phyloP scores from a whole-genome alignment of 2,329 filamentous ascomycete genomes.

The Bretziella fagacearum region DNA sequence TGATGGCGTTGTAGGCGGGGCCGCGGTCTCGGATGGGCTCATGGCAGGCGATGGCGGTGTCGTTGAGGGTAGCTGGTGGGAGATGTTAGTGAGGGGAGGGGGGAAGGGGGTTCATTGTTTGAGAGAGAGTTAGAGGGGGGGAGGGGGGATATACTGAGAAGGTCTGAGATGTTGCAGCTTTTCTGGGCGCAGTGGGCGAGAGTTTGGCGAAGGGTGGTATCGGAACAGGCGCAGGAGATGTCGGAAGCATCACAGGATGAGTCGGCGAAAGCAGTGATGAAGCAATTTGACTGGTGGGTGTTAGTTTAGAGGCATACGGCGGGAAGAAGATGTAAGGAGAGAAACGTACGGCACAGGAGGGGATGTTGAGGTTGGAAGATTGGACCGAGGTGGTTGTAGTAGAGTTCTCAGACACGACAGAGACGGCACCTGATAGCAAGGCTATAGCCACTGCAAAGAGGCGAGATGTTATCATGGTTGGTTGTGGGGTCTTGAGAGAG shows the following conservation, averaged over 20 bases:
- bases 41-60: conserved; percentile 19
- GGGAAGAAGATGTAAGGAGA: not conserved
- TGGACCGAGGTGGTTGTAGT: not conserved
- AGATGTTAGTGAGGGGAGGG: not conserved
- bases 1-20: conserved; percentile 22
- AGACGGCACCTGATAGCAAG: not conserved
- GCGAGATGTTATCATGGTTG: conserved; percentile 4
- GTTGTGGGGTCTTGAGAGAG: too few relatives aligned
- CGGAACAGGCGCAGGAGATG: conserved; percentile 21
- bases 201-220: conserved; percentile 17
- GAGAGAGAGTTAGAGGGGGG: not conserved
- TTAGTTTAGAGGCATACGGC: not conserved
- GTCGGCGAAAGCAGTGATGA: conserved; percentile 17
- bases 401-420: conserved; percentile 2
- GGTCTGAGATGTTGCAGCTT: conserved; percentile 16
- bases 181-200: conserved; percentile 19
- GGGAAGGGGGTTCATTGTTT: conserved; percentile 6
- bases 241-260: conserved; percentile 20
- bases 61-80: conserved; percentile 14
- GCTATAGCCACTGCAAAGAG: not conserved
- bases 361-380: conserved; percentile 16
- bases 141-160: conserved; percentile 1
- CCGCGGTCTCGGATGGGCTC: conserved; percentile 21
- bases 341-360: conserved; percentile 21
- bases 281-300: conserved; percentile 18